Evolutionary conservation across 1,284 basidiomycete genomes (phyloP).

Genomic region (Ustilago sp.): DNA sequence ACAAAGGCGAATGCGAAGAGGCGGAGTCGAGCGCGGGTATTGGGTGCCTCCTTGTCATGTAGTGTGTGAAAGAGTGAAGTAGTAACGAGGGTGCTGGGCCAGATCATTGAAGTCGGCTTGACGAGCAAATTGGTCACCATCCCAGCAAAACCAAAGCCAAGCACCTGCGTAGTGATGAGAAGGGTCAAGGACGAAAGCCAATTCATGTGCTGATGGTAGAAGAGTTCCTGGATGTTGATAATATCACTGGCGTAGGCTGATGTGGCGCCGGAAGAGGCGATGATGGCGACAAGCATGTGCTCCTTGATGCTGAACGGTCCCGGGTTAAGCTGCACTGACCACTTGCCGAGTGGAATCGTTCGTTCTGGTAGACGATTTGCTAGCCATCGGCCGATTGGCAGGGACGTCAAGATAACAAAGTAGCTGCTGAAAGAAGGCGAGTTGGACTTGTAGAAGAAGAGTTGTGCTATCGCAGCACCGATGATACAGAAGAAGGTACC

Average conservation of each 20-base stretch:
- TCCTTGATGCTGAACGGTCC: constrained; percentile 72
- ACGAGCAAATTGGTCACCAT: constrained; percentile 67
- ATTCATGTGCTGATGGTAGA: constrained; percentile 67
- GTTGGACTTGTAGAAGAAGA: constrained; percentile 68
- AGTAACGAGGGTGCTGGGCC: constrained; percentile 72
- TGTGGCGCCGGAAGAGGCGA: constrained; percentile 71
- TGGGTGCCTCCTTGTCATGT: constrained; percentile 69
- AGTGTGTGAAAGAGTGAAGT: constrained; percentile 73
- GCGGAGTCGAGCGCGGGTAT: constrained; percentile 70
- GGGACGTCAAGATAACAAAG: constrained; percentile 73
- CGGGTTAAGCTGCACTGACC: constrained; percentile 71
- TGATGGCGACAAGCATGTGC: constrained; percentile 71
- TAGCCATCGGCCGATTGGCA: constrained; percentile 71
- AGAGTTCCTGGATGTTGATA: constrained; percentile 69
- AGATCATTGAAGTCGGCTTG: constrained; percentile 69
- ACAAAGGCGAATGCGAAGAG: constrained; percentile 72
- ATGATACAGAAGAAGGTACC: constrained; percentile 73
- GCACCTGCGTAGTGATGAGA: constrained; percentile 66
- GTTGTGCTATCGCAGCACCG: constrained; percentile 71
- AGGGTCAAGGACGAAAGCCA: constrained; percentile 61
- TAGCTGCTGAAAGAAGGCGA: constrained; percentile 73
- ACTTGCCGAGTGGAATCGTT: constrained; percentile 62
- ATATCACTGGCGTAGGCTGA: constrained; percentile 69
- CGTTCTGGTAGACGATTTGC: constrained; percentile 65
- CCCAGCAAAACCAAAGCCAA: constrained; percentile 69